Percentiles rank a stretch among this genome's conserved stretches.
phyloP scores from a whole-genome alignment of 2,329 filamentous ascomycete genomes.

The Microcyclosporella mali region DNA sequence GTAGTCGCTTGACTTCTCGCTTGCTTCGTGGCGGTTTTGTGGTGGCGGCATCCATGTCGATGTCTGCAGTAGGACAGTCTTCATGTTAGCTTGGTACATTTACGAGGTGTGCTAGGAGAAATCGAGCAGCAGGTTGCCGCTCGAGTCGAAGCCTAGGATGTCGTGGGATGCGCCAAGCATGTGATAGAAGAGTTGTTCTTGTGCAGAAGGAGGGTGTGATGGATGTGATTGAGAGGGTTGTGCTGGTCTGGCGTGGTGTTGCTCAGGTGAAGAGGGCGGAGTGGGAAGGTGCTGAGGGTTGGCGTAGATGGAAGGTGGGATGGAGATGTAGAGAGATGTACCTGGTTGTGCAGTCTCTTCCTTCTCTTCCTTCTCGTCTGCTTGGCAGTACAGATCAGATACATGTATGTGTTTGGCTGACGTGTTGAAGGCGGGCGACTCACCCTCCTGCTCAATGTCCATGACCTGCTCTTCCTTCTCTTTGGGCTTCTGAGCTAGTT shows the following conservation, averaged over 20 bases:
- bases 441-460: constrained; percentile 42
- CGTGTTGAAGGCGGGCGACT: constrained; percentile 3
- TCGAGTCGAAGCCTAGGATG: constrained; percentile 34
- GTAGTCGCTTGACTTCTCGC: constrained; percentile 19
- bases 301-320: constrained; percentile 1
- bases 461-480: constrained; percentile 55
- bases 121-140: constrained; percentile 30
- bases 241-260: constrained; percentile 17
- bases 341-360: background rate
- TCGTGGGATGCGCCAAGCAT: constrained; percentile 36
- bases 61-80: constrained; percentile 4
- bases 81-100: background rate
- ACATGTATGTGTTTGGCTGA: background rate
- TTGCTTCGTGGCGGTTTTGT: constrained; percentile 15
- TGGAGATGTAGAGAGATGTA: background rate
- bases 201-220: constrained; percentile 12
- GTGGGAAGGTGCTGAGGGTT: constrained; percentile 10
- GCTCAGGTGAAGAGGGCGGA: constrained; percentile 8
- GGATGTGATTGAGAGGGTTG: constrained; percentile 26
- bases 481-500: constrained; percentile 70
- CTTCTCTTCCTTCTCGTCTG: background rate
- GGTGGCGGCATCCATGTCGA: constrained; percentile 36
- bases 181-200: constrained; percentile 33
- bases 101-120: too few relatives aligned
- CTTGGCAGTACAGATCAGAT: too few relatives aligned